These are phyloP conservation scores for Suillus lakei DNA, from an alignment of 768 basidiomycete genomes.

Conservation along the genomic window DNA sequence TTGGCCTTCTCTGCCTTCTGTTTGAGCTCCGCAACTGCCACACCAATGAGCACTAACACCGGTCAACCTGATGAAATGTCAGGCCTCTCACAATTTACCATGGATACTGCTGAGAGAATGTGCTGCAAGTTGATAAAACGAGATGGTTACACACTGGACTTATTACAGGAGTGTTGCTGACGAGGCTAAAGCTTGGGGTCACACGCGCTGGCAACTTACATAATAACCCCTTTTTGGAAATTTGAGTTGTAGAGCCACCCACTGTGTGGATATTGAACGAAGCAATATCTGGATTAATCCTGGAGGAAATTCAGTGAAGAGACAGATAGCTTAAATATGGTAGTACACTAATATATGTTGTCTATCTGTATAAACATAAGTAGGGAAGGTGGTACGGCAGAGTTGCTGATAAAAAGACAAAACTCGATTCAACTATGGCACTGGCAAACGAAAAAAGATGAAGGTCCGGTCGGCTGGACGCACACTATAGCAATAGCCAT, in stretches of 20 bases:
- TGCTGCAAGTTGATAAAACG: background rate
- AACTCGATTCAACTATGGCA: background rate
- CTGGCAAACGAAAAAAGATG: background rate
- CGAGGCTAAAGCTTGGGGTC: background rate
- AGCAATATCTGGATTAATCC: too few relatives aligned
- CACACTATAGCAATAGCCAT: background rate
- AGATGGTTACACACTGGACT: background rate
- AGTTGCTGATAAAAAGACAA: background rate
- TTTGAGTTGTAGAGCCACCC: too few relatives aligned
- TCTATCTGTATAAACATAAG: background rate
- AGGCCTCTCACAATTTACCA: constrained; percentile 36
- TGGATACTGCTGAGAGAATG: constrained; percentile 10
- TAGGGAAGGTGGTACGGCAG: background rate
- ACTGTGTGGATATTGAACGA: too few relatives aligned
- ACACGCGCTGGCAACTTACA: background rate
- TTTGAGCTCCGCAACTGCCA: constrained; percentile 66
- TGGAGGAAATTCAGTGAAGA: background rate
- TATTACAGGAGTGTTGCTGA: background rate
- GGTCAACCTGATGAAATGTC: background rate
- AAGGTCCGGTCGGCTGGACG: background rate
- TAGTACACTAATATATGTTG: constrained; percentile 1
- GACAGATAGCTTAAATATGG: background rate
- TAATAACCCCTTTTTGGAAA: background rate
- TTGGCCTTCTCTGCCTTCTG: constrained; percentile 67
- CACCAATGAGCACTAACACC: constrained; percentile 9